Percentiles rank a stretch among this genome's conserved stretches.
These are phyloP conservation scores for Fusarium pseudocircinatum DNA, from an alignment of 2,329 filamentous ascomycete species.

Conservation along the genomic window DNA sequence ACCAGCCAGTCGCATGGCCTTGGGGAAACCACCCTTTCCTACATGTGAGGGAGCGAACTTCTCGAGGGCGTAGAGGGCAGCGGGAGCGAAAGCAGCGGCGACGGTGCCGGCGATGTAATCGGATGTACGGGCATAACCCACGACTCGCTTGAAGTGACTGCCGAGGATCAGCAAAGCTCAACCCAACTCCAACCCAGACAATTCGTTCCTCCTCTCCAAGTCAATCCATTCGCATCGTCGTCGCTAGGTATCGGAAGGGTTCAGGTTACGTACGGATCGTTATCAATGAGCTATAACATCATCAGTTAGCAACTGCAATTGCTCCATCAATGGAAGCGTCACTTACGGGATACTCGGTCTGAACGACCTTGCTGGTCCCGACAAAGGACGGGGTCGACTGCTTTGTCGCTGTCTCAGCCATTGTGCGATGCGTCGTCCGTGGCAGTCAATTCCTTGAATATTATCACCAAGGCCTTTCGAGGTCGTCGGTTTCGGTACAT, in stretches of 20 bases:
- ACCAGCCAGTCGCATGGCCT: slow-evolving; percentile 81
- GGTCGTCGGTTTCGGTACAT: slow-evolving; percentile 38
- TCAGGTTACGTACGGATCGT: slow-evolving; percentile 80
- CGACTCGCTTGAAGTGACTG: slow-evolving; percentile 90
- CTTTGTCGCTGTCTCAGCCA: slow-evolving; percentile 53
- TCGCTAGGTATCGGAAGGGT: neutral
- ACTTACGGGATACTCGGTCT: slow-evolving; percentile 88
- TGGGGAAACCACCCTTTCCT: slow-evolving; percentile 82
- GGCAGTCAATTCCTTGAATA: slow-evolving; percentile 44
- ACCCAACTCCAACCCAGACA: neutral
- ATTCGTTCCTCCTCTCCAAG: neutral
- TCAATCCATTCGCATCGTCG: neutral
- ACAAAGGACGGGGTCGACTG: slow-evolving; percentile 49
- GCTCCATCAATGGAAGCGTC: slow-evolving; percentile 28
- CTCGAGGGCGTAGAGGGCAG: slow-evolving; percentile 82
- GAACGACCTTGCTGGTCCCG: slow-evolving; percentile 74
- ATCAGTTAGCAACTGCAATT: slow-evolving; percentile 39
- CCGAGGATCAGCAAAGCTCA: slow-evolving; percentile 42
- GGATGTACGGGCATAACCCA: slow-evolving; percentile 84
- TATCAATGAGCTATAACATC: slow-evolving; percentile 88
- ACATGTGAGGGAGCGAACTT: slow-evolving; percentile 85
- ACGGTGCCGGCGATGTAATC: slow-evolving; percentile 80
- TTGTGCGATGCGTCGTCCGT: slow-evolving; percentile 46
- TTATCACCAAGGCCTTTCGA: slow-evolving; percentile 38
- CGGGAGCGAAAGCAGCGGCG: slow-evolving; percentile 77